Base-by-base conservation (phyloP, 1,284 basidiomycete species). In the Prillingera fragicola region DNA sequence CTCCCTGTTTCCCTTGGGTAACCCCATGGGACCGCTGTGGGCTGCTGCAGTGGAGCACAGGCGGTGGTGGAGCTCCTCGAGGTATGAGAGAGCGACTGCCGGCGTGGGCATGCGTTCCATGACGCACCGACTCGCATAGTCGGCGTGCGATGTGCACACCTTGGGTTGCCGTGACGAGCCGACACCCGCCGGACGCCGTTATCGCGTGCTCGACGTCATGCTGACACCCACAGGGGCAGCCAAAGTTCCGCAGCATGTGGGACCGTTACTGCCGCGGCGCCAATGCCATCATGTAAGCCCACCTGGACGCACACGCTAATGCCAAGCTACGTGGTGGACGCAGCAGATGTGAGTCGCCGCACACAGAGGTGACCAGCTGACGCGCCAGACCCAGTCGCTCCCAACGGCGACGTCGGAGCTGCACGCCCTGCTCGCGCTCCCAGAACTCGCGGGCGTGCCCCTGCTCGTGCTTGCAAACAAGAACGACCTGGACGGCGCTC, bases 401-500 rank as follows among this genome's bases (percentile, higher is more conserved):
- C 84, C 87, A 42, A 83, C 86, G 6, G 87, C 88, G 3, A 80
- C 83, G 8, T 90, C 91, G 37, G 92, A 97, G 67, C 75, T 97
- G 5, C 89, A 94, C 62, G 83, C 90, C 32, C 75, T 97, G 3
- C 76, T 97, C 18, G 74, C 79, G 10, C 81, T 90, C 33, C 78
- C 83, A 0, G 80, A 79, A 19, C 77, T 97, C 18, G 67, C 73
- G 1, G 83, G 84, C 1, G 88, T 95, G 3, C 92, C 92, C 1
- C 68, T 97, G 28, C 79, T 97, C 13, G 90, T 97, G 43, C 77
- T 97, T 19, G 94, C 90, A 2, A 97, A 96, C 72, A 98, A 98
- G 76, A 95, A 90, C 62, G 94, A 97, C 63, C 59, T 97, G 2
- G 78, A 83, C 2, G 80, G 77, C 10, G 87, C 90, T 48, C 81